A percentile compares a stretch with the other conserved stretches of the same genome.
phyloP scores from a whole-genome alignment of 352 stramenopile genomes.

The Phytophthora ramorum region DNA sequence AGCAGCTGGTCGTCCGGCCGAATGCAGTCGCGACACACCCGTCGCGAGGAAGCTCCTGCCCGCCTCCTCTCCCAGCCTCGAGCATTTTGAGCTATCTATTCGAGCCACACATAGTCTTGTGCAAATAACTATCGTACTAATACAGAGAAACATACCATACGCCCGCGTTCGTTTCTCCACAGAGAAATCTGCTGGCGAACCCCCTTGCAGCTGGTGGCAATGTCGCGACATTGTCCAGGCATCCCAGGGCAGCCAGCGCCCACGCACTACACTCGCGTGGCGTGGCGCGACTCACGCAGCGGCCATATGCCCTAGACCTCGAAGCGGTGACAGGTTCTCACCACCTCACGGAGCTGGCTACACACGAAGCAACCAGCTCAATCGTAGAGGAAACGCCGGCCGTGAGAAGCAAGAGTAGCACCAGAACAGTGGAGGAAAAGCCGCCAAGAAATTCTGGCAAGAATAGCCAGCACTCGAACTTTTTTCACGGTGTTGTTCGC shows the following conservation, averaged over 20 bases:
- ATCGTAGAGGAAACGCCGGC: no score
- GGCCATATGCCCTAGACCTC: slow-evolving; percentile 4
- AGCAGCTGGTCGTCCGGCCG: slow-evolving; percentile 26
- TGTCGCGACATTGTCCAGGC: slow-evolving; percentile 26
- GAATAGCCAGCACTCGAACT: neutral
- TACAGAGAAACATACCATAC: slow-evolving; percentile 40
- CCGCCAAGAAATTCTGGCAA: slow-evolving; percentile 3
- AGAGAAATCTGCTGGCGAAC: slow-evolving; percentile 10
- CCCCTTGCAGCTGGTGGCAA: neutral
- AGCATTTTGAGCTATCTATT: slow-evolving; percentile 53
- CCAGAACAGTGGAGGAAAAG: neutral
- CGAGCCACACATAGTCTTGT: slow-evolving; percentile 46
- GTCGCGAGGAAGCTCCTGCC: neutral
- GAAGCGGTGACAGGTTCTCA: slow-evolving; percentile 10
- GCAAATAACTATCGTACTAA: slow-evolving; percentile 53
- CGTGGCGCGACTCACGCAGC: slow-evolving; percentile 10
- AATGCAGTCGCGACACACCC: neutral
- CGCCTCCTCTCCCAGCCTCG: slow-evolving; percentile 11
- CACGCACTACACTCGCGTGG: slow-evolving; percentile 20
- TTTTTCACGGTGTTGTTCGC: slow-evolving; percentile 12
- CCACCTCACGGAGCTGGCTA: no score
- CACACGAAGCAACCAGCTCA: no score
- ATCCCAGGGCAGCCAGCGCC: slow-evolving; percentile 9
- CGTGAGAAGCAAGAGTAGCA: slow-evolving; percentile 10
- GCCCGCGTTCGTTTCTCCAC: slow-evolving; percentile 1